Evolutionary conservation across 306 rosid genomes (phyloP), one percentile per base, ranked within the genome.

Genomic region (Senna tora): DNA sequence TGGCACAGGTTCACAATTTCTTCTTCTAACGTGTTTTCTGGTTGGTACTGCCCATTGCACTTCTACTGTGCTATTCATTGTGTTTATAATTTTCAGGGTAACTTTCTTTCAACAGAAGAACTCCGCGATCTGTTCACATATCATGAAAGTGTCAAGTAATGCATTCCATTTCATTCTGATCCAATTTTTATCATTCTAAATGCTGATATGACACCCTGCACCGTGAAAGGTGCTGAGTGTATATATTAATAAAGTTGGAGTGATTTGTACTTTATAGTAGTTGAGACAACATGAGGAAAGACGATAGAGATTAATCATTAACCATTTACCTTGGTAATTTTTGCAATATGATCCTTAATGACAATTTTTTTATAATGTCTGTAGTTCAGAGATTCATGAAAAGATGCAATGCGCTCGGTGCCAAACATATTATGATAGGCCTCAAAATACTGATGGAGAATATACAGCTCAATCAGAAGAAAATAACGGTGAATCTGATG

Each of bases 351-450:
- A 42, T 53, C 77, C 66, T 70, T 65, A 15, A 52, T 56, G 64
- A 25, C 53, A 69, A 49, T 39, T 79, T 46, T 46, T 65, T 71
- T 34, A 50, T 61, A n/a, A 50, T 69, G 46, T 69, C 42, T 67
- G 51, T 71, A 93, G 98, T 84, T 93, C 98, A 68, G 98, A 89
- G 71, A 92, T 93, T 74, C 98, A 93, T 82, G 94, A 89, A 80
- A 87, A 86, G 55, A 87, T 93, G 91, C 87, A 67, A 57, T 93
- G 98, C 79, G 64, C 66, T 74, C 92, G 98, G 74, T 93, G 98
- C 83, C 92, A 79, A 84, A 79, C 73, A 74, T 60, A 32, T 60
- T 47, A 69, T 54, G 84, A 81, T 58, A 72, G 49, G 62, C 75
- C 77, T 50, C 74, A 69, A 73, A 86, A 49, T 55, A 52, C 55